Evolutionary conservation across 176 grass and related monocot genomes (phyloP), one percentile per base, ranked within the genome.

Genomic region (Musa troglodytarum): DNA sequence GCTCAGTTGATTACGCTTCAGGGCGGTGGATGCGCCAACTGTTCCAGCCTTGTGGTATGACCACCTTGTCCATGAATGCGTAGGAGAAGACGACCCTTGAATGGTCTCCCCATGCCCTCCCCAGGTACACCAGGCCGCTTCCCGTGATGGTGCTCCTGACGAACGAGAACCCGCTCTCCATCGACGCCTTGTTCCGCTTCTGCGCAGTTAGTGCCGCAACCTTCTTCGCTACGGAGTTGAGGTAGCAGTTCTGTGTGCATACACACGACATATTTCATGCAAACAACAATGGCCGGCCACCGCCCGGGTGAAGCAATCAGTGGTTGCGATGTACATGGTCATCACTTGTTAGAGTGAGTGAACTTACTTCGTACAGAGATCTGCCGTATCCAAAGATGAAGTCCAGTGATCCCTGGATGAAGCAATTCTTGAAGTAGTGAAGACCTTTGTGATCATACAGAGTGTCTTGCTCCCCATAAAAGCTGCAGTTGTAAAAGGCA

Each of bases 371-470:
- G 62, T 89, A 89, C 0, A 89, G 80, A 0, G 83, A 89, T 20
- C 87, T 69, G 0, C 87, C 87, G 52, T 85, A 85, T 63, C 87
- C 87, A 71, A 89, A 89, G 72, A 89, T 89, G 73, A 89, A 89
- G 73, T 89, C 87, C 0, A 83, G 77, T 29, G 77, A 83, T 9
- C 87, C 87, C 3, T 16, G 50, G 68, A 89, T 86, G 21, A 71
- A 1, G 76, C 88, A 87, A 4, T 74, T 25, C 25, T 80, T 82
- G 82, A 90, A 87, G 76, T 87, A 90, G 51, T 90, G 88, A 11
- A 90, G 24, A 0, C 88, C 88, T 76, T 82, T 87, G 79, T 90
- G 84, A 79, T 90, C 84, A 69, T 90, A 90, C 7, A 87, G 55
- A 0, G 88, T 90, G 84, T 90, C 88, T 54, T 90, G 85, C 1